Evolutionary conservation across 805 yeast genomes (phyloP).

Genomic region (Ogataea henricii): DNA sequence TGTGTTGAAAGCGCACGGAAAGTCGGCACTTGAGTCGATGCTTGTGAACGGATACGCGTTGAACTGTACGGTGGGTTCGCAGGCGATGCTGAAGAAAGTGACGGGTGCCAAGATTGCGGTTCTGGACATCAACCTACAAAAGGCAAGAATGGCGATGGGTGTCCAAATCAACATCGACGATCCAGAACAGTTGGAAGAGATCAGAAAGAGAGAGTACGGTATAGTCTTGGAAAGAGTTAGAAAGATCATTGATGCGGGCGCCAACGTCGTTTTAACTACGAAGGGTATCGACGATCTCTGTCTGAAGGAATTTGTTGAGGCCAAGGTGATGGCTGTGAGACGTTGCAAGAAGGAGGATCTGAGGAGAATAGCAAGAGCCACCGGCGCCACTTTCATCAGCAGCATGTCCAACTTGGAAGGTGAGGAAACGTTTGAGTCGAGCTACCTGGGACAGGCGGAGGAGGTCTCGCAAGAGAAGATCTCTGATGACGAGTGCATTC

Average conservation of each 20-base stretch:
- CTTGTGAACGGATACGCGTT: conserved; percentile 93
- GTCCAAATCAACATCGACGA: conserved; percentile 96
- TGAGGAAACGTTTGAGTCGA: conserved; percentile 85
- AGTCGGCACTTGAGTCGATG: conserved; percentile 82
- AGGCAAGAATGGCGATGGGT: conserved; percentile 97
- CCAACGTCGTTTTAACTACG: conserved; percentile 89
- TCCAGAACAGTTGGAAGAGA: conserved; percentile 88
- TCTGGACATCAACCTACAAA: conserved; percentile 89
- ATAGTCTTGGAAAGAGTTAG: conserved; percentile 80
- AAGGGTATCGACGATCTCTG: conserved; percentile 95
- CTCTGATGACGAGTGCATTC: conserved; percentile 96
- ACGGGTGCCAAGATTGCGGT: conserved; percentile 80
- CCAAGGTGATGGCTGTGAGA: conserved; percentile 93
- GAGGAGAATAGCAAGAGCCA: conserved; percentile 94
- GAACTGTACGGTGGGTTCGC: conserved; percentile 96
- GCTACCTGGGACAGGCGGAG: conserved; percentile 85
- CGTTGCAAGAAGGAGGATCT: conserved; percentile 96
- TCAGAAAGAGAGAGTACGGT: conserved; percentile 85
- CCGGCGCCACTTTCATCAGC: conserved; percentile 90
- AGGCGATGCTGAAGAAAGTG: conserved; percentile 85
- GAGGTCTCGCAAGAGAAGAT: conserved; percentile 88
- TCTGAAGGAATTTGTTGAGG: conserved; percentile 86
- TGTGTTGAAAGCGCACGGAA: conserved; percentile 94
- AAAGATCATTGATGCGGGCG: conserved; percentile 83
- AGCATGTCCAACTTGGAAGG: conserved; percentile 94